These are phyloP conservation scores for Wallacemonas sp. DNA, from an alignment of 208 protist species.

Conservation along the genomic window DNA sequence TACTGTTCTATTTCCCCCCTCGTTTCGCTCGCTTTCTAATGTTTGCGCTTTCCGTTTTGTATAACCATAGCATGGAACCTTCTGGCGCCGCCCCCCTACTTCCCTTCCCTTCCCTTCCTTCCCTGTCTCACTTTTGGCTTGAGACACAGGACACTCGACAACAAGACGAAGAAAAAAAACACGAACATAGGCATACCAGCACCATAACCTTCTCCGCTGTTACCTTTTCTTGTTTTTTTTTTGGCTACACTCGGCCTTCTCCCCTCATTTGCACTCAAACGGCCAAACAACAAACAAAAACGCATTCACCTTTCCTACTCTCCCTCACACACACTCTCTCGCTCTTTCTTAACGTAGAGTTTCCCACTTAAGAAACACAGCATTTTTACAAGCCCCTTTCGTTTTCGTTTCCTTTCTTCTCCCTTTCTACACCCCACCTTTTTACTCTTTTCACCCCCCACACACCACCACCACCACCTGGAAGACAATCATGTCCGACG, in stretches of 20 bases:
- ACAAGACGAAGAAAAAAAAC: not conserved
- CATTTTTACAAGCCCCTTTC: conserved; percentile 9
- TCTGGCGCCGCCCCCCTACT: too few species aligned
- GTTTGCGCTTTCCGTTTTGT: too few species aligned
- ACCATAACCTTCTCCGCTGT: too few species aligned
- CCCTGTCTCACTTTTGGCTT: conserved; percentile 18
- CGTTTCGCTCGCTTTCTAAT: not conserved
- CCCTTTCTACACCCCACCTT: conserved; percentile 2
- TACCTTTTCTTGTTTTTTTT: too few species aligned
- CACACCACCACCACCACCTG: conserved; percentile 6
- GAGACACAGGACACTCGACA: too few species aligned
- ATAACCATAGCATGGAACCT: too few species aligned
- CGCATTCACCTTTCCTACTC: conserved; percentile 3
- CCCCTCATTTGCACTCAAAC: too few species aligned
- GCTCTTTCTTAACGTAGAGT: conserved; percentile 8
- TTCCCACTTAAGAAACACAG: conserved; percentile 8
- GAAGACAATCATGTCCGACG: conserved; percentile 48
- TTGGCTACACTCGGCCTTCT: too few species aligned
- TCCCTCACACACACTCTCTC: conserved; percentile 9
- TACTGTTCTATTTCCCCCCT: conserved; percentile 3
- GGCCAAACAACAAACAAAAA: conserved; percentile 19
- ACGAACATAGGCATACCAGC: not conserved
- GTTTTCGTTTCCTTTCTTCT: not conserved
- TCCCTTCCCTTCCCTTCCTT: conserved; percentile 5
- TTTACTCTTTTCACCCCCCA: conserved; percentile 8